Conservation (phyloP, 495 filamentous ascomycete genomes). For the Xylaria grammica region DNA sequence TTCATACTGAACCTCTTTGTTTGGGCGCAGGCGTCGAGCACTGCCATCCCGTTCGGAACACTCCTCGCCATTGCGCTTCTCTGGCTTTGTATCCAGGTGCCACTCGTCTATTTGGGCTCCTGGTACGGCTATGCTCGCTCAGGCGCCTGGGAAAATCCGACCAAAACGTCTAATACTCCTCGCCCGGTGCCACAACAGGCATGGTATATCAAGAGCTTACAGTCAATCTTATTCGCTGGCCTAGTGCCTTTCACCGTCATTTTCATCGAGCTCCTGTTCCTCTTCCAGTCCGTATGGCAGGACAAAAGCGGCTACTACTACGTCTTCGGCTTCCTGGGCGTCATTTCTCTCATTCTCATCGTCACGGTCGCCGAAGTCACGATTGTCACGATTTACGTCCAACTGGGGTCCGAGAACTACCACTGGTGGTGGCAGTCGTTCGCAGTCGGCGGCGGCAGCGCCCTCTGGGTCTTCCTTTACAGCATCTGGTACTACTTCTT, state of each 20-base stretch:
- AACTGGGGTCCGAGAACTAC: slow-evolving; percentile 89
- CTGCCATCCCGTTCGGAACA: slow-evolving; percentile 87
- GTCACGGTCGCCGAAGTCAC: slow-evolving; percentile 88
- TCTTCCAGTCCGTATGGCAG: slow-evolving; percentile 90
- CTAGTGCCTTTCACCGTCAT: slow-evolving; percentile 91
- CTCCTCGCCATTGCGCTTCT: slow-evolving; percentile 76
- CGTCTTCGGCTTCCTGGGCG: slow-evolving; percentile 86
- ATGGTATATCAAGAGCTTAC: slow-evolving; percentile 74
- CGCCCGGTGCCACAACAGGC: slow-evolving; percentile 79
- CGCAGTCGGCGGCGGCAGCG: slow-evolving; percentile 77
- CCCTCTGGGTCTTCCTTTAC: slow-evolving; percentile 86
- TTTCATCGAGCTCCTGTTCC: slow-evolving; percentile 91
- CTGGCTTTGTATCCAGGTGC: slow-evolving; percentile 90
- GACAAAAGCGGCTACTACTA: slow-evolving; percentile 96
- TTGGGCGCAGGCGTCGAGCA: slow-evolving; percentile 91
- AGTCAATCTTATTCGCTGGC: slow-evolving; percentile 74
- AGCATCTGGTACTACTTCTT: slow-evolving; percentile 86
- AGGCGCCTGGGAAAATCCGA: slow-evolving; percentile 82
- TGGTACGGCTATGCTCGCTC: slow-evolving; percentile 76
- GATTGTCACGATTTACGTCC: slow-evolving; percentile 85
- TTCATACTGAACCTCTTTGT: slow-evolving; percentile 92
- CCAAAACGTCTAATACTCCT: slow-evolving; percentile 75
- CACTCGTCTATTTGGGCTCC: slow-evolving; percentile 84
- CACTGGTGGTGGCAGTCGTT: slow-evolving; percentile 98
- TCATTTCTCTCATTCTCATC: slow-evolving; percentile 75